phyloP scores from a whole-genome alignment of 2,329 filamentous ascomycete genomes.

The Colletotrichum sp. region DNA sequence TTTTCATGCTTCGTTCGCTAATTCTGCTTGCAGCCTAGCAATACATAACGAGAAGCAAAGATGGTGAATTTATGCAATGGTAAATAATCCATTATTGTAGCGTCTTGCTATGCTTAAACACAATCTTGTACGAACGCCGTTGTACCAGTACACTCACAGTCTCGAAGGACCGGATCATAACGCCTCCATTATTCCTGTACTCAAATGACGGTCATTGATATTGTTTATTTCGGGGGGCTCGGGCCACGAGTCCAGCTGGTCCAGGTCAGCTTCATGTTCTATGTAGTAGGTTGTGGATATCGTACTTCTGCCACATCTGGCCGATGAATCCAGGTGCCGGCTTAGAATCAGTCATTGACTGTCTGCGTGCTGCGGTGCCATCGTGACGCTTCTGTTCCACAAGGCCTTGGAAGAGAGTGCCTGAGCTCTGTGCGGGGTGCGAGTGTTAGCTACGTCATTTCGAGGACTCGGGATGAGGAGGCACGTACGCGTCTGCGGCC shows the following conservation, averaged over 20 bases:
- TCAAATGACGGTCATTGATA: background rate
- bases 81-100: background rate
- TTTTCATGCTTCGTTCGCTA: too few relatives aligned
- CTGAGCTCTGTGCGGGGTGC: slow-evolving; percentile 42
- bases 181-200: background rate
- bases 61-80: background rate
- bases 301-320: slow-evolving; percentile 63
- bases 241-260: slow-evolving; percentile 37
- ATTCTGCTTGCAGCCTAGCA: background rate
- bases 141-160: background rate
- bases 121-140: background rate
- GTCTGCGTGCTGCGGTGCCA: slow-evolving; percentile 53
- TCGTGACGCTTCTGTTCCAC: slow-evolving; percentile 54
- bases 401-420: slow-evolving; percentile 57
- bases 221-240: slow-evolving; percentile 27
- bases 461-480: too few relatives aligned
- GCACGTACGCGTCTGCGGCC: slow-evolving; percentile 17
- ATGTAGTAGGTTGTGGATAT: fast-evolving
- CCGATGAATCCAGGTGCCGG: slow-evolving; percentile 54
- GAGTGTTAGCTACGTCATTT: background rate
- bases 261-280: background rate
- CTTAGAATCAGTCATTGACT: slow-evolving; percentile 60
- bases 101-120: background rate
- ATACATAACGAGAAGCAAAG: background rate
- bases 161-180: slow-evolving; percentile 1